Base-by-base conservation (phyloP, 192 early-diverging fungal genomes). In the Coemansia aciculifera region DNA sequence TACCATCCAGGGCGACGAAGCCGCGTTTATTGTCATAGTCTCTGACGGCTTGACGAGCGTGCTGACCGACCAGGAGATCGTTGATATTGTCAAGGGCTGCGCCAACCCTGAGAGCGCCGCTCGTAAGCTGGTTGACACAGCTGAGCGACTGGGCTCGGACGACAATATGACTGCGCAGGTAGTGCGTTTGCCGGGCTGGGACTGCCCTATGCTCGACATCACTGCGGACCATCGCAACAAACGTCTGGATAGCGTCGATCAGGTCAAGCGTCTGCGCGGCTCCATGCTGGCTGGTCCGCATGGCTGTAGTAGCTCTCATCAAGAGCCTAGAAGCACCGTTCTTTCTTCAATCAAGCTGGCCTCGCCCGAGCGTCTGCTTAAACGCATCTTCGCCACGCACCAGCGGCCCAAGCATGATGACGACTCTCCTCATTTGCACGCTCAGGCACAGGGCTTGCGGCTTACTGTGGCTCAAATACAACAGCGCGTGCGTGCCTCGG, bases 81-180 rank as follows among this genome's bases (percentile, higher is more conserved):
- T 90, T 59, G 90, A 92, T 59, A 79, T 84, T 77, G 88, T 85
- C 31, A 92, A 92, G 71, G 76, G 87, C 57, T 85, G 87, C 42
- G 62, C 76, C 36, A 75, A 86, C 37, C 89, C 89, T 19, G 84
- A 80, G 0, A 52, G 52, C 15, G 86, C 89, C 1, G 89, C 89
- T 2, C 77, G 80, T 59, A 82, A 83, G 66, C 64, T 92, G 2
- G 83, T 90, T 17, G 88, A 90, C 51, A 46, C 84, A 1, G 87
- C 83, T 36, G 90, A 90, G 67, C 86, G 87, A 15, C 65, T 90
- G 32, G 88, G 88, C 19, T 85, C 89, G 2, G 88, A 92, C 59
- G 90, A 92, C 66, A 92, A 92, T 68, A 82, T 84, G 60, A 92
- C 88, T 1, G 79, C 74, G n/a, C 72, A 87, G 86, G 89, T 91